Evolutionary conservation across 805 yeast genomes (phyloP).

Genomic region (Wickerhamomyces hampshirensis): DNA sequence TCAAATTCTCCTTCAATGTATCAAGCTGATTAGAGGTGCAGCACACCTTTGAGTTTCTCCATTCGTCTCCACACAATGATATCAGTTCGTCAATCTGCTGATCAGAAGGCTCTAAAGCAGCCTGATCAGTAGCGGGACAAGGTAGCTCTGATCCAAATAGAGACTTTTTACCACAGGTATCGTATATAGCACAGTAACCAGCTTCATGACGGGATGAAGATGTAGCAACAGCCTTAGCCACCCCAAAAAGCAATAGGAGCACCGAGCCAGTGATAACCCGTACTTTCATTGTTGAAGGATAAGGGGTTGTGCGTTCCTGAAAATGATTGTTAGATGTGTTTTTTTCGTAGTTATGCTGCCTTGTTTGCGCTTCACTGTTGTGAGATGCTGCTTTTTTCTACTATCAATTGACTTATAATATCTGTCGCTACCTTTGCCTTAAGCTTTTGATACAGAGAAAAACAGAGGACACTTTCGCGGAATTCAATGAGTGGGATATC

Average conservation of each 20-base stretch:
- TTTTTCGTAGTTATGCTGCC: too few species aligned
- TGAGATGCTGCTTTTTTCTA: too few species aligned
- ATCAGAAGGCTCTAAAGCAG: conserved; percentile 39
- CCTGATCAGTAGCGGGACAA: conserved; percentile 56
- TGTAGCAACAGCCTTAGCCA: not conserved
- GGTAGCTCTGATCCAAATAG: conserved; percentile 79
- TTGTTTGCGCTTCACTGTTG: too few species aligned
- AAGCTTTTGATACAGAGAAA: too few species aligned
- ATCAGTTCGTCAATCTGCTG: conserved; percentile 42
- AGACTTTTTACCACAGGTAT: conserved; percentile 70
- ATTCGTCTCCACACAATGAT: conserved; percentile 69
- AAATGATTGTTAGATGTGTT: too few species aligned
- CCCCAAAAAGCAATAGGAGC: not conserved
- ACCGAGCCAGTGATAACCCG: not conserved
- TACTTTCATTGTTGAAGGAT: too few species aligned
- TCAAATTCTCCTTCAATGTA: conserved; percentile 51
- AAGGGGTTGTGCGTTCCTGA: too few species aligned
- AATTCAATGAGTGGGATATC: too few species aligned
- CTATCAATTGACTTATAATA: too few species aligned
- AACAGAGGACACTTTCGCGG: too few species aligned
- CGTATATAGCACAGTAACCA: conserved; percentile 32
- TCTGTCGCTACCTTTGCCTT: too few species aligned
- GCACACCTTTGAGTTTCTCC: conserved; percentile 53
- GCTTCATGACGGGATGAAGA: conserved; percentile 1
- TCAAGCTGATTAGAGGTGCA: conserved; percentile 63